These are phyloP conservation scores for Hirsutella thompsonii DNA, from an alignment of 2,329 filamentous ascomycete genomes.

Conservation along the genomic window DNA sequence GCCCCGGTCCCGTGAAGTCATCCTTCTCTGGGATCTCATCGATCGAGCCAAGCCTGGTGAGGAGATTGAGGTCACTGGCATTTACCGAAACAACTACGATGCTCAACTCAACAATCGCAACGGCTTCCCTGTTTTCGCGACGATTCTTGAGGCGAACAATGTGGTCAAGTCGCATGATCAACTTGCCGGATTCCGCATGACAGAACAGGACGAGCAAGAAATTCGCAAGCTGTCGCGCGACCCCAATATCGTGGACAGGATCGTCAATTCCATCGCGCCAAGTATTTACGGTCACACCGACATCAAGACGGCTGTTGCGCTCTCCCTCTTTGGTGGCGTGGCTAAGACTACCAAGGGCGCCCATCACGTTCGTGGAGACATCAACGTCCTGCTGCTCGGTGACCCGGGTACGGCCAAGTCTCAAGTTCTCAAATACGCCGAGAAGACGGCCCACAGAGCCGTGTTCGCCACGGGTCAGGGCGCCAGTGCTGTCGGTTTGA, in stretches of 20 bases:
- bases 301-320: constrained; percentile 90
- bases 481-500: constrained; percentile 93
- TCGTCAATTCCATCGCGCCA: constrained; percentile 85
- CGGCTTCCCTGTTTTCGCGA: constrained; percentile 95
- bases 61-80: constrained; percentile 92
- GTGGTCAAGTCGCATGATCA: constrained; percentile 96
- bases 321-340: constrained; percentile 90
- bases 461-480: constrained; percentile 97
- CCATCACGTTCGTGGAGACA: constrained; percentile 88
- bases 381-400: constrained; percentile 91
- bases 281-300: constrained; percentile 96
- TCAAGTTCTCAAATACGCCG: constrained; percentile 91
- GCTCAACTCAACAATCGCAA: constrained; percentile 97
- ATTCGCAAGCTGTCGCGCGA: constrained; percentile 84
- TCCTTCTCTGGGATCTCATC: constrained; percentile 92
- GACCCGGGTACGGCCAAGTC: constrained; percentile 98
- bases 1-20: constrained; percentile 84
- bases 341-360: constrained; percentile 81
- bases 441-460: constrained; percentile 91
- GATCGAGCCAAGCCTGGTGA: constrained; percentile 94
- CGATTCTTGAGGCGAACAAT: constrained; percentile 94
- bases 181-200: constrained; percentile 89
- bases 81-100: constrained; percentile 97
- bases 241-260: constrained; percentile 82
- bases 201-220: constrained; percentile 83